Evolutionary conservation across 305 asterid species (phyloP).

Genomic region (Fraxinus sp.): DNA sequence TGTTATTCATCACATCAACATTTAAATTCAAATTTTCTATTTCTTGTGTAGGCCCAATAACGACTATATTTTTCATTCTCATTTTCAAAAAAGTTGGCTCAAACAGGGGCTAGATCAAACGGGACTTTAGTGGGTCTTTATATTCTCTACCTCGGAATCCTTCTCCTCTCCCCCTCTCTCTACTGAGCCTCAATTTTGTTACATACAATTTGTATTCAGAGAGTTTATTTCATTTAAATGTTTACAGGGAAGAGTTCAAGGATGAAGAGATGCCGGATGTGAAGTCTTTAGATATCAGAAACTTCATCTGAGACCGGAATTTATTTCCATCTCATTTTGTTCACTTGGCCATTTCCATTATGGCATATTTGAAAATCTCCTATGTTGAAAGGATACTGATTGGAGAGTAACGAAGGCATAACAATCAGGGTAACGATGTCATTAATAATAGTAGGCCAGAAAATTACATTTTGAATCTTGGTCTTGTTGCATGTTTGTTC

Average conservation of each 20-base stretch:
- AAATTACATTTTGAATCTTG: not conserved
- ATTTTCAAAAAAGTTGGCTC: too few species aligned
- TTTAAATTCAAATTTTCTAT: too few species aligned
- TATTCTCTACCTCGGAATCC: not conserved
- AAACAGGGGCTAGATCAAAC: too few species aligned
- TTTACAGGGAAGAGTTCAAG: slow-evolving; percentile 83
- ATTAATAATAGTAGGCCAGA: not conserved
- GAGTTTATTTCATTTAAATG: not conserved
- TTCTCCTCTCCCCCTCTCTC: not conserved
- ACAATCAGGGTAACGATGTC: not conserved
- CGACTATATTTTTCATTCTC: too few species aligned
- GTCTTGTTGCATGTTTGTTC: not conserved
- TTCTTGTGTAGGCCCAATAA: too few species aligned
- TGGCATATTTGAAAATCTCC: not conserved
- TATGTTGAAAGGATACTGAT: not conserved
- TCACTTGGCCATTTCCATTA: not conserved
- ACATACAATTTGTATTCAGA: not conserved
- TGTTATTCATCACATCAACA: too few species aligned
- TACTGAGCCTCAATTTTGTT: not conserved
- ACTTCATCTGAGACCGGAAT: slow-evolving; percentile 51
- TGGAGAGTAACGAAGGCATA: not conserved
- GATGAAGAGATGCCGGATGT: slow-evolving; percentile 82
- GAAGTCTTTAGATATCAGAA: slow-evolving; percentile 85
- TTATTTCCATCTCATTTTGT: not conserved
- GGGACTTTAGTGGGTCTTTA: not conserved